These are phyloP conservation scores for Trichoderma semiorbis DNA, from an alignment of 2,329 filamentous ascomycete species.

Conservation along the genomic window DNA sequence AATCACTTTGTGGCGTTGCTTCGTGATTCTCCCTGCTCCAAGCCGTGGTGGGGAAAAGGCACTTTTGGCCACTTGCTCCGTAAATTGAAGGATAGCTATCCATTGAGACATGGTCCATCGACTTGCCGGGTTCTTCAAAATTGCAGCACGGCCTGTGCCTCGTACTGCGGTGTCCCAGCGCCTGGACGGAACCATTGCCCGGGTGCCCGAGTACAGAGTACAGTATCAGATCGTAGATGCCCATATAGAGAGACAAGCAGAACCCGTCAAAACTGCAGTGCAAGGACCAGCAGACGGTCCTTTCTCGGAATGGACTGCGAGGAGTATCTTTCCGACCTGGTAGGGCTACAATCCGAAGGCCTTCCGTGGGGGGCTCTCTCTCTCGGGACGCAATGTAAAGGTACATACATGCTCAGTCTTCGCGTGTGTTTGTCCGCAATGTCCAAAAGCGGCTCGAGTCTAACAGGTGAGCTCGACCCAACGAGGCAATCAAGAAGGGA, in stretches of 20 bases:
- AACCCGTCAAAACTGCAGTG: neutral
- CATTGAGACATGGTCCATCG: neutral
- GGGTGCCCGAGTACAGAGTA: neutral
- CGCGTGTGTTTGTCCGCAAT: neutral
- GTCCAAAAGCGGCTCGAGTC: neutral
- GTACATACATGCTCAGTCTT: neutral
- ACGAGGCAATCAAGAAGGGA: neutral
- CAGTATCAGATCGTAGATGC: neutral
- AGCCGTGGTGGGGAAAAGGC: neutral
- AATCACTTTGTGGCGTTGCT: conserved; percentile 1
- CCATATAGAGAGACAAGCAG: neutral
- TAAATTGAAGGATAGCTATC: neutral
- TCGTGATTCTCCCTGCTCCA: neutral
- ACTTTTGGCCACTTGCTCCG: neutral
- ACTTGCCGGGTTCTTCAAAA: neutral
- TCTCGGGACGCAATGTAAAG: neutral
- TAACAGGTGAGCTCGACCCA: neutral
- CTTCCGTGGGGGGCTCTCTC: neutral
- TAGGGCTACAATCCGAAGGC: conserved; percentile 7
- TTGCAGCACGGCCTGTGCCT: neutral
- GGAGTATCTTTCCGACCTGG: neutral
- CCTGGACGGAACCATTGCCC: neutral
- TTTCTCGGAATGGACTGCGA: neutral
- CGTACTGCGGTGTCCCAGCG: neutral
- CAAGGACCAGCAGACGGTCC: neutral